phyloP scores from a whole-genome alignment of 2,329 filamentous ascomycete species.

The Monosporascus sp. region DNA sequence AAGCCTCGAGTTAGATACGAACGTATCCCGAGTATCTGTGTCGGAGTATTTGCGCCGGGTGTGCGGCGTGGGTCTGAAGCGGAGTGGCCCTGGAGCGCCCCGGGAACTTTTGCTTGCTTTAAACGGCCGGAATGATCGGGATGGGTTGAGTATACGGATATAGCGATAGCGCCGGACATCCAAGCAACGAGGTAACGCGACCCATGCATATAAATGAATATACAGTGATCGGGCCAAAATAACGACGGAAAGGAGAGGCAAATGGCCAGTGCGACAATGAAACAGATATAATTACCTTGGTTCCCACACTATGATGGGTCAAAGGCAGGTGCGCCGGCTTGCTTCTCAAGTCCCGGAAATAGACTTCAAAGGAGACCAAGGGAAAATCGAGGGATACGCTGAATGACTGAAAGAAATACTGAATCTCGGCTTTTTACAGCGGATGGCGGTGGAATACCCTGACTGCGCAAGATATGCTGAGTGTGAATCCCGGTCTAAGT shows the following conservation, averaged over 20 bases:
- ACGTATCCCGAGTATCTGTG: too few species aligned
- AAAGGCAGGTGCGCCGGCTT: conserved; percentile 4
- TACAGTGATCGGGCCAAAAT: background rate
- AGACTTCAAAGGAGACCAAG: conserved; percentile 1
- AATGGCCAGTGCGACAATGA: background rate
- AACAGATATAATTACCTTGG: background rate
- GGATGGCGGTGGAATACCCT: background rate
- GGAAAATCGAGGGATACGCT: background rate
- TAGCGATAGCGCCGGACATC: background rate
- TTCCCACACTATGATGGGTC: background rate
- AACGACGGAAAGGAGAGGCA: background rate
- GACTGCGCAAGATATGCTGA: background rate
- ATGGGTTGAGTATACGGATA: background rate
- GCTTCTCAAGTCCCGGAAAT: conserved; percentile 4
- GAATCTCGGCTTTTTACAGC: background rate
- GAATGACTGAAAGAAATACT: background rate
- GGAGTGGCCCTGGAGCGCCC: background rate
- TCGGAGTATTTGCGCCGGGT: background rate
- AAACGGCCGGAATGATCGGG: background rate
- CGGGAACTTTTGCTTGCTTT: background rate
- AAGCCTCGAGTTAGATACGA: too few species aligned
- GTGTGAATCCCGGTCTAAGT: background rate
- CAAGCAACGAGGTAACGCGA: background rate
- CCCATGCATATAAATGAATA: too few species aligned
- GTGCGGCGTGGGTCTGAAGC: conserved; percentile 7